Evolutionary conservation across 305 asterid genomes (phyloP), one percentile per base, ranked within the genome.

Genomic region (Nicotiana rustica): DNA sequence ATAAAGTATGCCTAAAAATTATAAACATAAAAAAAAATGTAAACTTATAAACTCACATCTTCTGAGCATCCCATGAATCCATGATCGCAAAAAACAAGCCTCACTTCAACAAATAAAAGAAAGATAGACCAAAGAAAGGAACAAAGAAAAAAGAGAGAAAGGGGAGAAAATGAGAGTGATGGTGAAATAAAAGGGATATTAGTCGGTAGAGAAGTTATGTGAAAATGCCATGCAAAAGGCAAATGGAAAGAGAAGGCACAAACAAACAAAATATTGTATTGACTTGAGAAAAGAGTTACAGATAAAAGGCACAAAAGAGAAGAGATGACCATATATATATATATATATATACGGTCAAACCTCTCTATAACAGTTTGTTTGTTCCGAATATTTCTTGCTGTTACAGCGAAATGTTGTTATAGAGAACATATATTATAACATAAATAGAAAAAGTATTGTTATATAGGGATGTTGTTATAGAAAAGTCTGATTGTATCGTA

Each of bases 31-130:
- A 25, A 25, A 49, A 55, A 73, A 36, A 5, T 13, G n/a, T 59
- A 56, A 12, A 36, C 5, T n/a, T 21, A 5, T 9, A 81, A 25
- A 25, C 85, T 81, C 79, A 90, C 93, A 84, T 77, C 68, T 67
- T 89, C 83, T 82, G 88, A 52, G 87, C 62, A 78, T 86, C 60
- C 90, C 90, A 85, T 5, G 77, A 85, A 0, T 56, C 87, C 90
- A 86, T 88, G 84, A 59, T 82, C 66, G 15, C 21, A 2, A 19
- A 33, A 7, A 15, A 17, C 2, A 13, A 31, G 38, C 56, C 19
- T 31, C 67, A 31, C 52, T 29, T 19, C 52, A 36, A 60, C 15
- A 12, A 18, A 17, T 9, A 59, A 14, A 12, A 17, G 19, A 65
- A 49, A 14, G 14, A 47, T 36, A 0, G 33, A 4, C 19, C 2